phyloP scores from a whole-genome alignment of 352 stramenopile species.

The Pythium periplocum region DNA sequence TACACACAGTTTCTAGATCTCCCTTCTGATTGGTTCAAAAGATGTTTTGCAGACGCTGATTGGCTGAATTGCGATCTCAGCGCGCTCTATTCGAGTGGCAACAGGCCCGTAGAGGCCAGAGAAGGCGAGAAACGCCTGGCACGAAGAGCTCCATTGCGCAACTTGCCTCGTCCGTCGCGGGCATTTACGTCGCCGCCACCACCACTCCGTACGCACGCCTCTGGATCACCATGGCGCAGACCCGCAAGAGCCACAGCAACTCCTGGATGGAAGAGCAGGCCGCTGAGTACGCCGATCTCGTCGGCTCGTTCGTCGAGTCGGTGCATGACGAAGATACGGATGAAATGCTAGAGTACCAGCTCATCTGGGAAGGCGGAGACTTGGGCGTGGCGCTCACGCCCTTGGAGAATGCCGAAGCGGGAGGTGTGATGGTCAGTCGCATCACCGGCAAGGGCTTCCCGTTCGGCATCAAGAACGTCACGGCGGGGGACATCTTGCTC shows the following conservation, averaged over 20 bases:
- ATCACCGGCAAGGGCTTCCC: slow-evolving; percentile 84
- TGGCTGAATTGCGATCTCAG: no score
- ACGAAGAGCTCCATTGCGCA: no score
- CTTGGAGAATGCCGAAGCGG: slow-evolving; percentile 41
- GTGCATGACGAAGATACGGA: slow-evolving; percentile 79
- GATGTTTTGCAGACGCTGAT: no score
- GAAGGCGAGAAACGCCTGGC: no score
- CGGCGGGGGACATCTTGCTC: slow-evolving; percentile 67
- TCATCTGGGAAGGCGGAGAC: slow-evolving; percentile 86
- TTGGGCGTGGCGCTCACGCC: slow-evolving; percentile 80
- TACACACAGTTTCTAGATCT: no score
- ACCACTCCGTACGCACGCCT: background rate
- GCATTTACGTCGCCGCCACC: background rate
- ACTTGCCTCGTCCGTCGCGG: background rate
- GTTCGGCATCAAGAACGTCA: slow-evolving; percentile 87
- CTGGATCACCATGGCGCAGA: slow-evolving; percentile 6
- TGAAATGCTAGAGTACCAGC: slow-evolving; percentile 85
- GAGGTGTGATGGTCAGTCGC: slow-evolving; percentile 67
- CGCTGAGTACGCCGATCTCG: slow-evolving; percentile 77
- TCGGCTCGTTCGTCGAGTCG: slow-evolving; percentile 82
- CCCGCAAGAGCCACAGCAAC: background rate
- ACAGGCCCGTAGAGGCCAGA: no score
- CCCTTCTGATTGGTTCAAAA: no score
- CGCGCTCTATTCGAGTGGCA: no score
- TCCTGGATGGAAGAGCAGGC: slow-evolving; percentile 84